Conservation (phyloP, 1,284 basidiomycete species). For the Acaromyces ingoldii region DNA sequence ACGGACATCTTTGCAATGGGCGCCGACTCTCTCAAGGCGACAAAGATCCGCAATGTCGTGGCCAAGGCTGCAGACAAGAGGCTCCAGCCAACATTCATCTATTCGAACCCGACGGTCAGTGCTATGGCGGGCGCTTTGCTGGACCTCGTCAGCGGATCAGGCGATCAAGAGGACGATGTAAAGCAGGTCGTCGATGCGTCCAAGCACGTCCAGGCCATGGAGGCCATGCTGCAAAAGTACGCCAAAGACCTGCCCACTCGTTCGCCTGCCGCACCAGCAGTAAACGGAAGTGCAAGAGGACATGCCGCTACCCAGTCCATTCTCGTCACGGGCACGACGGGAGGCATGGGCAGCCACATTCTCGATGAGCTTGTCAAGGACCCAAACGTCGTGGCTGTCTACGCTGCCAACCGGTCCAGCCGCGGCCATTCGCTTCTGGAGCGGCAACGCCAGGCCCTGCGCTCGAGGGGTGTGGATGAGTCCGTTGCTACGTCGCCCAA, state of each 20-base stretch:
- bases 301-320: background rate
- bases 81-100: conserved; percentile 51
- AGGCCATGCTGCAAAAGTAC: conserved; percentile 14
- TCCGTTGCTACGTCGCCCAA: conserved; percentile 42
- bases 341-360: conserved; percentile 6
- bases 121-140: conserved; percentile 42
- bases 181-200: too few species aligned
- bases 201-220: background rate
- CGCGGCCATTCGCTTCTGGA: conserved; percentile 11
- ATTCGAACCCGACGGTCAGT: conserved; percentile 51
- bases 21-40: conserved; percentile 52
- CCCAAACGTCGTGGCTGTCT: conserved; percentile 48
- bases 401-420: conserved; percentile 44
- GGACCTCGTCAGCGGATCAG: background rate
- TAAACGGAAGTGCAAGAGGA: too few species aligned
- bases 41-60: conserved; percentile 54
- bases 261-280: too few species aligned
- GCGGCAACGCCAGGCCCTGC: conserved; percentile 48
- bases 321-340: conserved; percentile 29
- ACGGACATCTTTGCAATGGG: conserved; percentile 47
- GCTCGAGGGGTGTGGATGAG: conserved; percentile 47
- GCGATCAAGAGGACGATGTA: background rate
- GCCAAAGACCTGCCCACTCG: too few species aligned
- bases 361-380: conserved; percentile 4
- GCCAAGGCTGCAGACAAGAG: conserved; percentile 35